A percentile compares a stretch with the other conserved stretches of the same genome.
Conservation (phyloP, 352 stramenopile genomes). For the Pythium monospermum region DNA sequence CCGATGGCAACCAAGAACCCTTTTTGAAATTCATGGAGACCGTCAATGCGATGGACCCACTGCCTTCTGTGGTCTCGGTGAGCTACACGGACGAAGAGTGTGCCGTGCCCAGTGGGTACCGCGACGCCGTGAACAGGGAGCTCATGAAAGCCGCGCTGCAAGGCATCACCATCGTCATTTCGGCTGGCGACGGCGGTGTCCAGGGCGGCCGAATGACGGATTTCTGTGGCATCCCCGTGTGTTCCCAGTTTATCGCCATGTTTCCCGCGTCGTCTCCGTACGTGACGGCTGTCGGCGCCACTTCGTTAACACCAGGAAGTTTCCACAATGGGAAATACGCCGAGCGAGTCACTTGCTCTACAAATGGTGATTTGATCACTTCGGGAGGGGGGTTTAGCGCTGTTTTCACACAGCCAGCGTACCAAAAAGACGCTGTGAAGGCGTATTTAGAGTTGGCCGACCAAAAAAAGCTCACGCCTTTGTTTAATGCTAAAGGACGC, state of each 20-base stretch:
- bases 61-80: conserved; percentile 64
- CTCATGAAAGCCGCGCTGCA: conserved; percentile 69
- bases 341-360: conserved; percentile 46
- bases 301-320: conserved; percentile 24
- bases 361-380: conserved; percentile 53
- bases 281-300: conserved; percentile 62
- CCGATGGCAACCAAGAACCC: conserved; percentile 74
- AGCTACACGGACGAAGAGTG: conserved; percentile 85
- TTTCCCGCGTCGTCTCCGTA: conserved; percentile 74
- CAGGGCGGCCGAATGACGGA: conserved; percentile 43
- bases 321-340: conserved; percentile 30
- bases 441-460: conserved; percentile 31
- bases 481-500: conserved; percentile 41
- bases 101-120: conserved; percentile 48
- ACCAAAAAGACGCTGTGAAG: conserved; percentile 38
- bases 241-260: conserved; percentile 54
- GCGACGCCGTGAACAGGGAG: conserved; percentile 55
- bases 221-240: conserved; percentile 38
- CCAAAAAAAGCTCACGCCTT: conserved; percentile 15
- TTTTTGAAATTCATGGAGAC: conserved; percentile 71
- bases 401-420: conserved; percentile 40
- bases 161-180: conserved; percentile 64
- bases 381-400: conserved; percentile 69
- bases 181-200: conserved; percentile 56
- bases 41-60: conserved; percentile 57